Percentiles rank a stretch among this genome's conserved stretches.
These are phyloP conservation scores for Candida piceae DNA, from an alignment of 805 yeast genomes.

Conservation along the genomic window DNA sequence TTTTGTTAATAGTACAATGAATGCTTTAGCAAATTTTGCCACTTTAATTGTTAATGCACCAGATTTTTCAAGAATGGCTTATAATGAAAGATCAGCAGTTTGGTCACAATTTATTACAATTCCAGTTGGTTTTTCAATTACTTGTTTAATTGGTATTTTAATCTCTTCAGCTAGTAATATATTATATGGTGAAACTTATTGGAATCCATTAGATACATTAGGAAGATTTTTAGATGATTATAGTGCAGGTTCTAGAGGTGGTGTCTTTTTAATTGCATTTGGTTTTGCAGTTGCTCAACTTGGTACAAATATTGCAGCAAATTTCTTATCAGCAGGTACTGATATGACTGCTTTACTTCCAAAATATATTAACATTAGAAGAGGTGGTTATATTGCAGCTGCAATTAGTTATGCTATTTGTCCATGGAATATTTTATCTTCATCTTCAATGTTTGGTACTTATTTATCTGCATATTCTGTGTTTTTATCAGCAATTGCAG, in stretches of 20 bases:
- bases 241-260: constrained; percentile 63
- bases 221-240: constrained; percentile 52
- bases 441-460: constrained; percentile 71
- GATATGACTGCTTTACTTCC: constrained; percentile 67
- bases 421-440: constrained; percentile 76
- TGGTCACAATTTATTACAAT: constrained; percentile 60
- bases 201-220: constrained; percentile 83
- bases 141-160: constrained; percentile 79
- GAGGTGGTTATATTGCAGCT: constrained; percentile 81
- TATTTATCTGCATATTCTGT: constrained; percentile 78
- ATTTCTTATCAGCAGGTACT: constrained; percentile 67
- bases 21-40: constrained; percentile 79
- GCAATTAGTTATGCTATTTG: constrained; percentile 62
- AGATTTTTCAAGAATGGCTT: constrained; percentile 82
- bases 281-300: constrained; percentile 73
- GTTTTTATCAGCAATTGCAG: constrained; percentile 79
- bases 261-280: constrained; percentile 68
- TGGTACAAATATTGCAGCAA: constrained; percentile 73
- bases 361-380: constrained; percentile 61
- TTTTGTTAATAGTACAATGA: constrained; percentile 72
- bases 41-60: constrained; percentile 87
- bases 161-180: constrained; percentile 74
- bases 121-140: constrained; percentile 73
- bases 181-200: constrained; percentile 62
- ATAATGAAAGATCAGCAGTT: constrained; percentile 44